phyloP scores from a whole-genome alignment of 2,329 filamentous ascomycete species.

The Colletotrichum sp. region DNA sequence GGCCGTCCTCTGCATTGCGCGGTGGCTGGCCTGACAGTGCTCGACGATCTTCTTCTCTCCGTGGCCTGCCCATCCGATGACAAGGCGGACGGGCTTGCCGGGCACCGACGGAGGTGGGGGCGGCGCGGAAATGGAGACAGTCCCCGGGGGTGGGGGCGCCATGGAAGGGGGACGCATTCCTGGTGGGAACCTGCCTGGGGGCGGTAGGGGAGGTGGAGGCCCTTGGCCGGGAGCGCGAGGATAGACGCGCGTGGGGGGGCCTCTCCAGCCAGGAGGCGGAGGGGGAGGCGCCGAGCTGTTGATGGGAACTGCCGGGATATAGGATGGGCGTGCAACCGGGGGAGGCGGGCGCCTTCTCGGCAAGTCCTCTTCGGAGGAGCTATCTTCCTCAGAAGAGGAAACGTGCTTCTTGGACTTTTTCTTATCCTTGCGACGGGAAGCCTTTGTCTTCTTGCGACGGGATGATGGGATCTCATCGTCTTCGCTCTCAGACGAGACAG shows the following conservation, averaged over 20 bases:
- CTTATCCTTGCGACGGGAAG: background rate
- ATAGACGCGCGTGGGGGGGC: background rate
- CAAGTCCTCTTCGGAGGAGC: conserved; percentile 19
- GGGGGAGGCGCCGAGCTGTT: background rate
- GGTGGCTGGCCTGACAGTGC: conserved; percentile 21
- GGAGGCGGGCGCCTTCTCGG: conserved; percentile 24
- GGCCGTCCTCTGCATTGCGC: conserved; percentile 20
- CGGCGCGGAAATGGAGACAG: background rate
- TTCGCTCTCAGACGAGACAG: conserved; percentile 6
- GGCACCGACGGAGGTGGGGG: conserved; percentile 1
- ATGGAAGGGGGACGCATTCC: background rate
- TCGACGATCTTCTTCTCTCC: conserved; percentile 34
- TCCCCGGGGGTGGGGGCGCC: background rate
- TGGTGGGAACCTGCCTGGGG: background rate
- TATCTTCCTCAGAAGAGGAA: background rate
- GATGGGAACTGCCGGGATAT: conserved; percentile 26
- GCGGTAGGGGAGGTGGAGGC: background rate
- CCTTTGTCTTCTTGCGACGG: conserved; percentile 1
- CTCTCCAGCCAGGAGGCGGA: conserved; percentile 12
- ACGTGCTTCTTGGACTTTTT: background rate
- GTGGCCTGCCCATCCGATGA: conserved; percentile 30
- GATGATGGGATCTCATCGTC: background rate
- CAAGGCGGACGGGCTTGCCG: conserved; percentile 27
- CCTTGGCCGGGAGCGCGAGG: conserved; percentile 16
- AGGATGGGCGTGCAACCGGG: background rate